Evolutionary conservation across 192 early-diverging fungal species (phyloP), one percentile per base, ranked within the genome.

Genomic region (Umbelopsis ramanniana): DNA sequence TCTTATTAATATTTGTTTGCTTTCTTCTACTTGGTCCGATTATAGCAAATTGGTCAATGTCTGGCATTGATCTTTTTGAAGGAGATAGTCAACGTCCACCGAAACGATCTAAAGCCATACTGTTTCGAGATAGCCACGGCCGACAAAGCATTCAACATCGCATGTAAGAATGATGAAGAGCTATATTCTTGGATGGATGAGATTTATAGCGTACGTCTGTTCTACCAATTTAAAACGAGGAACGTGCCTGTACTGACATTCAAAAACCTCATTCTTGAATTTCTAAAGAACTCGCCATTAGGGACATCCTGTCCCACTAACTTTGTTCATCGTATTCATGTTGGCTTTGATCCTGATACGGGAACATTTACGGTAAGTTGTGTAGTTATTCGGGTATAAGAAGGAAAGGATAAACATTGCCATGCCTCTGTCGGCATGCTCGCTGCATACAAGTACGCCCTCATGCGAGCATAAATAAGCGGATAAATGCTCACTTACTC

Each of bases 161-260:
- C 94, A n/a, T 96, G 94, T 79, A 92, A 90, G 73, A 95, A 91
- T 72, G 97, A 99, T 77, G 95, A 97, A 76, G 96, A 99, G 75
- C 85, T 99, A 26, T 99, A 99, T 80, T 91, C 92, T 33, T 99
- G 97, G 97, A 94, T 98, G 88, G 96, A 98, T 72, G 92, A 95
- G 74, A 94, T 99, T 81, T 98, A 98, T 81, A 91, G 91, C 74
- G 92, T 93, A 80, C 69, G 76, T 60, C 8, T 46, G 50, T 68
- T 17, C 33, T 46, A 66, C 22, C 19, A 15, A 67, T 46, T 33
- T 52, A 11, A 43, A 11, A 11, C 8, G 11, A 12, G 40, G 11
- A 43, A 11, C 11, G 40, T 43, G 11, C 11, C 40, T 12, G 11
- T 12, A 7, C 22, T 68, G 60, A 21, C 53, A 15, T 66, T 12